Base-by-base conservation (phyloP, 345 rosid genomes). In the Erodium maritimum region DNA sequence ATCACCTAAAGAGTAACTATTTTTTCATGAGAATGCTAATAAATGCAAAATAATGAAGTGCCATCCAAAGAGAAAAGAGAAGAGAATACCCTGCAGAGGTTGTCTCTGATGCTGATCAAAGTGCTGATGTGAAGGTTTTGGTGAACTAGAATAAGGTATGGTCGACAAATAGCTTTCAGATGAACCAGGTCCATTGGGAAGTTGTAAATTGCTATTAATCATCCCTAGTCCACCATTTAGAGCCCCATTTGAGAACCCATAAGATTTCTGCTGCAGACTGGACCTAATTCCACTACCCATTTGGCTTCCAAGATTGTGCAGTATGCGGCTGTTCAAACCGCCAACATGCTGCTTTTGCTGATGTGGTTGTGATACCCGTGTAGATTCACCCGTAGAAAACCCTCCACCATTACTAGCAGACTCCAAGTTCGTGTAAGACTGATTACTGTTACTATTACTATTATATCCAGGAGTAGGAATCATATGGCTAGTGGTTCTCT, bases 391-490 rank as follows among this genome's bases (percentile, higher is more conserved):
- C 65, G 85, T 69, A 58, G 91, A 82, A 76, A 80, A 81, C 63
- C 82, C 89, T 61, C 76, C 33, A 25, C 33, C 65, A 65, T 68
- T 85, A 73, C 59, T 83, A 34, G 86, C 69, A 71, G 87, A 67
- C 61, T 93, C 96, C 75, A 75, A 67, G 76, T 59, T 79, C 79
- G 81, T 45, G 63, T 79, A 84, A 67, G 90, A 72, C 65, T 78
- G 95, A 59, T 58, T 78, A 63, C 19, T 74, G 60, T 55, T 79
- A 46, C 56, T 72, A n/a, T n/a, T n/a, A n/a, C n/a, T n/a, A 60
- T 68, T 80, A 56, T 81, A 89, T 50, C 99, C 96, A 61, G 99
- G 99, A 52, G 96, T 85, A 57, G 99, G 99, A 70, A 93, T 86
- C 96, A 93, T 89, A 70, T 83, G 94, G 71, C 84, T 73, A 56